Evolutionary conservation across 2,329 filamentous ascomycete species (phyloP).

Genomic region (Exophiala xenobiotica): DNA sequence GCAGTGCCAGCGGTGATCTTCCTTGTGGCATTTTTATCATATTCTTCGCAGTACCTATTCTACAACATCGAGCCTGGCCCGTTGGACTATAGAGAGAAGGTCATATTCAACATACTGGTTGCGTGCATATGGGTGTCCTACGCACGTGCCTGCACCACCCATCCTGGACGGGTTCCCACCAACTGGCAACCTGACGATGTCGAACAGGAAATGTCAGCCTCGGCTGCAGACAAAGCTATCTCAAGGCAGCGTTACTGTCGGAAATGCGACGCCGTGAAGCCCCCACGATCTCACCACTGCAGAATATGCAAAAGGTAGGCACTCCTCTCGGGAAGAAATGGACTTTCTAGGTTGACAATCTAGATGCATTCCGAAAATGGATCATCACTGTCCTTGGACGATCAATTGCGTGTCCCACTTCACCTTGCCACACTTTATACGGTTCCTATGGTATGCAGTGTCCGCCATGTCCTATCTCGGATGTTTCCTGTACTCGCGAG

Average conservation of each 20-base stretch:
- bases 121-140: constrained; percentile 59
- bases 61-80: constrained; percentile 52
- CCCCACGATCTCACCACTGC: constrained; percentile 64
- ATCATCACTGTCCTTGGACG: constrained; percentile 68
- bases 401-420: constrained; percentile 65
- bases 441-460: constrained; percentile 61
- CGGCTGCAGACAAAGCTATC: constrained; percentile 16
- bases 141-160: constrained; percentile 57
- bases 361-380: constrained; percentile 66
- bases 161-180: constrained; percentile 56
- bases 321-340: neutral
- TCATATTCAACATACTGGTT: constrained; percentile 54
- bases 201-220: constrained; percentile 22
- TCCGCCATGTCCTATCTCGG: constrained; percentile 58
- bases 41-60: constrained; percentile 61
- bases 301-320: constrained; percentile 59
- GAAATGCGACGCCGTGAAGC: constrained; percentile 61
- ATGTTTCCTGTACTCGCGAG: constrained; percentile 54
- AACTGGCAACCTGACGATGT: constrained; percentile 37
- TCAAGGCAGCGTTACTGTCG: constrained; percentile 56
- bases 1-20: constrained; percentile 55
- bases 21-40: constrained; percentile 60
- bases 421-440: constrained; percentile 64
- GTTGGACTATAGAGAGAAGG: constrained; percentile 46
- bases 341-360: too few relatives aligned